Conservation (phyloP, 2,329 filamentous ascomycete genomes). For the Chaetomiaceae sp. region DNA sequence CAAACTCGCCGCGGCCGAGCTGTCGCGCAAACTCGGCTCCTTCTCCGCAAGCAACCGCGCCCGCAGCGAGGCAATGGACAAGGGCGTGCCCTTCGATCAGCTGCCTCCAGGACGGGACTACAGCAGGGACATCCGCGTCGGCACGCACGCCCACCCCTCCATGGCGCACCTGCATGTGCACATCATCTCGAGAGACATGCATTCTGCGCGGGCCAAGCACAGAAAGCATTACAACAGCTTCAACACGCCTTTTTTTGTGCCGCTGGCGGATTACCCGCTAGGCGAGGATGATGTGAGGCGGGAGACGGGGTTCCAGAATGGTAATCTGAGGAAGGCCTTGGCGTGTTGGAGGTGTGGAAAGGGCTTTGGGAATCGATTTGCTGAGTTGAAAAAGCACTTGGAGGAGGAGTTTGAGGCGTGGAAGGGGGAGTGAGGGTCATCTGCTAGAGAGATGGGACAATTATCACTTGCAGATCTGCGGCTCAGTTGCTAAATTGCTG, state of each 20-base stretch:
- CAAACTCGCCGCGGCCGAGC: constrained; percentile 65
- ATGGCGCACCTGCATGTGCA: constrained; percentile 94
- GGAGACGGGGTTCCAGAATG: constrained; percentile 45
- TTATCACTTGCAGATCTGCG: no score
- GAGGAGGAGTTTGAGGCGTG: constrained; percentile 53
- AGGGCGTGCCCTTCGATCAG: constrained; percentile 57
- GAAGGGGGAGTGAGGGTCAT: constrained; percentile 30
- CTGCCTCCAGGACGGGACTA: constrained; percentile 75
- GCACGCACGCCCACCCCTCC: constrained; percentile 81
- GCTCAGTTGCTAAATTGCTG: no score
- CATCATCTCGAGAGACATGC: constrained; percentile 75
- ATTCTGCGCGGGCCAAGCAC: constrained; percentile 67
- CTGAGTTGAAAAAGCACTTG: constrained; percentile 68
- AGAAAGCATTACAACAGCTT: constrained; percentile 93
- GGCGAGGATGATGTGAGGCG: constrained; percentile 59
- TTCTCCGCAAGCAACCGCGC: constrained; percentile 59
- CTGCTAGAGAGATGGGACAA: no score
- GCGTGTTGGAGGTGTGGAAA: constrained; percentile 79
- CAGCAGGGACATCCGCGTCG: constrained; percentile 66
- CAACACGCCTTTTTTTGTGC: constrained; percentile 76
- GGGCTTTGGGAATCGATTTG: constrained; percentile 71
- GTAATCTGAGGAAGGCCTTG: constrained; percentile 63
- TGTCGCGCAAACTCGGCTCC: constrained; percentile 63
- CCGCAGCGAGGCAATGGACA: constrained; percentile 60
- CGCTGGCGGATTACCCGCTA: constrained; percentile 75